A percentile compares a stretch with the other conserved stretches of the same genome.
These are phyloP conservation scores for Lachancea meyersii DNA, from an alignment of 805 yeast species.

Conservation along the genomic window DNA sequence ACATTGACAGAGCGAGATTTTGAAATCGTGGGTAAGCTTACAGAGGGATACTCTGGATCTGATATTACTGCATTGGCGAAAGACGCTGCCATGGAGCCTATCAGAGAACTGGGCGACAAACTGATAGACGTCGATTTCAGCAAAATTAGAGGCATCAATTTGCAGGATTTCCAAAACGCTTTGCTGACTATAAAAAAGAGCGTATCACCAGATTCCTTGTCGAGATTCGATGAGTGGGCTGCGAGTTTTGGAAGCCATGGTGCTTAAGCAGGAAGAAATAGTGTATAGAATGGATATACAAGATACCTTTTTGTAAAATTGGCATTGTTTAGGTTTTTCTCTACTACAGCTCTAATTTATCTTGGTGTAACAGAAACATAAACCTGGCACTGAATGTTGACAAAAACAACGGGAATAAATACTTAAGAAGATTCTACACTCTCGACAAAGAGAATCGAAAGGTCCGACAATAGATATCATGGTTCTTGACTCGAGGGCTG, in stretches of 20 bases:
- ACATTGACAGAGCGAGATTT: conserved; percentile 61
- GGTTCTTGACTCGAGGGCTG: too few relatives aligned
- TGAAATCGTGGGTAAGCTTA: conserved; percentile 52
- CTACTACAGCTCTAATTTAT: too few relatives aligned
- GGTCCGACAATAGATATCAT: too few relatives aligned
- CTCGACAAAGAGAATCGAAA: too few relatives aligned
- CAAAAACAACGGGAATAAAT: too few relatives aligned
- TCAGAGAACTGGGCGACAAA: conserved; percentile 83
- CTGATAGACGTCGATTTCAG: conserved; percentile 63
- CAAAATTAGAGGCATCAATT: conserved; percentile 67
- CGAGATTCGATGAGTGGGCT: conserved; percentile 86
- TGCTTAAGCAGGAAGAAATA: conserved; percentile 39
- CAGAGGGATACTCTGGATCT: conserved; percentile 87
- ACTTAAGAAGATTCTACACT: too few relatives aligned
- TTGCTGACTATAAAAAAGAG: conserved; percentile 79
- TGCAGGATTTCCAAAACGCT: conserved; percentile 72
- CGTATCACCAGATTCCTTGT: conserved; percentile 75
- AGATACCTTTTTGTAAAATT: not conserved
- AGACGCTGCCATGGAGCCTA: conserved; percentile 97
- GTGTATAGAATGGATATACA: not conserved
- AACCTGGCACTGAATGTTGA: too few relatives aligned
- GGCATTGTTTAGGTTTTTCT: too few relatives aligned
- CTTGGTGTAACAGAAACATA: too few relatives aligned
- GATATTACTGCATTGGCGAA: conserved; percentile 91
- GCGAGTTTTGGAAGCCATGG: conserved; percentile 82